Percentiles rank a stretch among this genome's conserved stretches.
These are phyloP conservation scores for Litchi chinensis DNA, from an alignment of 345 rosid species.

Conservation along the genomic window DNA sequence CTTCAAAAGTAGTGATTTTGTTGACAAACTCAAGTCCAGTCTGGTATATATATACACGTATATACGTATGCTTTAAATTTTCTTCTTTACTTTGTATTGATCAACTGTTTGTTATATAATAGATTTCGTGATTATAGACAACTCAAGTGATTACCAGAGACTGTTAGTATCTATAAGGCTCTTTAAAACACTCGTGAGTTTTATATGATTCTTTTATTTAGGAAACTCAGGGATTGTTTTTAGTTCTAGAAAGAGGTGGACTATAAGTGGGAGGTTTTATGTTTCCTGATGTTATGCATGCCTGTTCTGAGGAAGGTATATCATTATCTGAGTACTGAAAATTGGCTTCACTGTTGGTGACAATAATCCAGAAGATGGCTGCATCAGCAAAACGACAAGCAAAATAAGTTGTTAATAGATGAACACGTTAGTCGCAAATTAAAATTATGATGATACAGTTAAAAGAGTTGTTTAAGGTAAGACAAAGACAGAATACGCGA, in stretches of 20 bases:
- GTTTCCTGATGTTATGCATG: background rate
- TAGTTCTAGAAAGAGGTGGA: background rate
- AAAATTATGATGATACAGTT: background rate
- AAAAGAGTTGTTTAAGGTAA: background rate
- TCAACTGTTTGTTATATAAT: background rate
- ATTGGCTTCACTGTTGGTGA: background rate
- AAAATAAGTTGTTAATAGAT: background rate
- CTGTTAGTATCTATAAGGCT: background rate
- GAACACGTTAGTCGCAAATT: background rate
- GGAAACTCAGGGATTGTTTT: background rate
- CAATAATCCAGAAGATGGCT: background rate
- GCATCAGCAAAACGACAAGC: background rate
- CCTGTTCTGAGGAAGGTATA: background rate
- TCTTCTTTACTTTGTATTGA: background rate
- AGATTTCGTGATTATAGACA: background rate
- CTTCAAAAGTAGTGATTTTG: conserved; percentile 68
- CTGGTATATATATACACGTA: conserved; percentile 54
- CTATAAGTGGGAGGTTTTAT: background rate
- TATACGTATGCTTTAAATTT: background rate
- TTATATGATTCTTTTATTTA: background rate
- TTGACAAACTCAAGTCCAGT: conserved; percentile 85
- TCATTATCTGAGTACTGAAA: background rate
- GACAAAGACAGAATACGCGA: background rate
- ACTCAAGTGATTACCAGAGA: background rate
- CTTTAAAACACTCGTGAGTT: background rate